Conservation (phyloP, 2,329 filamentous ascomycete species). For the Penicillium vulpinum region DNA sequence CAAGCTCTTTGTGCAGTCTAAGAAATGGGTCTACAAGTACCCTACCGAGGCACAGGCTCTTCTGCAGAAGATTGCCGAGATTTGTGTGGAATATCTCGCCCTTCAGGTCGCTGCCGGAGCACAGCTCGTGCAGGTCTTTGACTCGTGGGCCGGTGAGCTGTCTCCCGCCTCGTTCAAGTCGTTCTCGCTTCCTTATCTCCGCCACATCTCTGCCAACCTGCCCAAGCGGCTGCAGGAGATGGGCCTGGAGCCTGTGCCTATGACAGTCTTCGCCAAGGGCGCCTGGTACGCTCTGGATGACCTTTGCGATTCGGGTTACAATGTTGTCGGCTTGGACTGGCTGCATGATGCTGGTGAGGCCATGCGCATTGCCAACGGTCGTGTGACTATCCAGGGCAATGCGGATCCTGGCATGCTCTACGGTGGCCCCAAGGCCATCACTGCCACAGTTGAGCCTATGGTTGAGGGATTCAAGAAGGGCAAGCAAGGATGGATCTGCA, state of each 20-base stretch:
- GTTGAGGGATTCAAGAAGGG: conserved; percentile 79
- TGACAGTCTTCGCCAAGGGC: conserved; percentile 98
- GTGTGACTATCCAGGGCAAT: conserved; percentile 88
- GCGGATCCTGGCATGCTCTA: conserved; percentile 93
- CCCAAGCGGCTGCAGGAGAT: conserved; percentile 72
- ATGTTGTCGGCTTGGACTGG: conserved; percentile 95
- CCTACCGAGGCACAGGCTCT: conserved; percentile 75
- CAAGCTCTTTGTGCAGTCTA: conserved; percentile 90
- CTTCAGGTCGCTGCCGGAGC: conserved; percentile 90
- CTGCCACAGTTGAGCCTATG: conserved; percentile 78
- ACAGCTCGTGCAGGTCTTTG: conserved; percentile 95
- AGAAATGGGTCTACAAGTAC: conserved; percentile 96
- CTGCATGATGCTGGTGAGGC: conserved; percentile 84
- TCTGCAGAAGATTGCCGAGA: conserved; percentile 85
- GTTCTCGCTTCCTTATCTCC: conserved; percentile 84
- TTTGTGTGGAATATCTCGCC: conserved; percentile 93
- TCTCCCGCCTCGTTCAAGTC: conserved; percentile 78
- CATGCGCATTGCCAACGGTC: conserved; percentile 72
- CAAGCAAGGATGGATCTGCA: conserved; percentile 94
- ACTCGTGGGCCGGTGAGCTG: conserved; percentile 96
- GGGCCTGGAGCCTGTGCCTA: conserved; percentile 77
- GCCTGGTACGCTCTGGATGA: conserved; percentile 93
- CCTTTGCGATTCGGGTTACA: conserved; percentile 83
- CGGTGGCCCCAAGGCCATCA: conserved; percentile 78
- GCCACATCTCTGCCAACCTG: conserved; percentile 77